Percentiles rank a stretch among this genome's conserved stretches.
These are phyloP conservation scores for Solioccasus polychromus DNA, from an alignment of 768 basidiomycete species.

Conservation along the genomic window DNA sequence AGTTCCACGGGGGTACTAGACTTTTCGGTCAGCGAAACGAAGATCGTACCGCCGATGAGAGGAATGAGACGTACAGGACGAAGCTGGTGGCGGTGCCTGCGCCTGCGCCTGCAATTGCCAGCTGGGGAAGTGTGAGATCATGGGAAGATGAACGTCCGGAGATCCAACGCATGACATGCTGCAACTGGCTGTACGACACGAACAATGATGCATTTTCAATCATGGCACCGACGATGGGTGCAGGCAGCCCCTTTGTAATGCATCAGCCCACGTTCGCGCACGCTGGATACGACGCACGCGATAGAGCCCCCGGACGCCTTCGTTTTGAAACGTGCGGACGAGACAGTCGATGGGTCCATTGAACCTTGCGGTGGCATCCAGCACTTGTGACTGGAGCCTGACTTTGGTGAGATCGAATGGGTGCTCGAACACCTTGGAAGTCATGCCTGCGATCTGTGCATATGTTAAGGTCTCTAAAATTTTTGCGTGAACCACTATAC, in stretches of 20 bases:
- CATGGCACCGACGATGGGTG: constrained; percentile 90
- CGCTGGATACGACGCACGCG: constrained; percentile 52
- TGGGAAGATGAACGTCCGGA: constrained; percentile 34
- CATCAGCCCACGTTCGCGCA: neutral
- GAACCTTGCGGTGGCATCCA: constrained; percentile 68
- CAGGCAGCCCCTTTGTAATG: constrained; percentile 74
- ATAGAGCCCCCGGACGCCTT: constrained; percentile 84
- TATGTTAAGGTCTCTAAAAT: neutral
- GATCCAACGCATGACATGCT: constrained; percentile 52
- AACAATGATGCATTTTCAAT: constrained; percentile 89
- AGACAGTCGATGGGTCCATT: constrained; percentile 88
- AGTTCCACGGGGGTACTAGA: constrained; percentile 88
- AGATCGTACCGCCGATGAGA: too few relatives aligned
- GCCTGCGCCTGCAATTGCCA: constrained; percentile 79
- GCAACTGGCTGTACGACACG: constrained; percentile 76
- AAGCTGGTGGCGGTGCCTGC: constrained; percentile 87
- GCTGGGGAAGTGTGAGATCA: constrained; percentile 60
- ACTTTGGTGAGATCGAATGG: constrained; percentile 97
- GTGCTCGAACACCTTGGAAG: constrained; percentile 84
- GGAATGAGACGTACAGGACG: constrained; percentile 58
- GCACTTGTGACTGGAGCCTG: constrained; percentile 85
- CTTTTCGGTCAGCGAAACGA: neutral
- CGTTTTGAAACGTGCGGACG: constrained; percentile 71
- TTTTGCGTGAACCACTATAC: constrained; percentile 19
- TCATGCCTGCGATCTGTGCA: constrained; percentile 76